A percentile compares a stretch with the other conserved stretches of the same genome.
Conservation (phyloP, 441 rosid species). For the Erysimum pusillum region DNA sequence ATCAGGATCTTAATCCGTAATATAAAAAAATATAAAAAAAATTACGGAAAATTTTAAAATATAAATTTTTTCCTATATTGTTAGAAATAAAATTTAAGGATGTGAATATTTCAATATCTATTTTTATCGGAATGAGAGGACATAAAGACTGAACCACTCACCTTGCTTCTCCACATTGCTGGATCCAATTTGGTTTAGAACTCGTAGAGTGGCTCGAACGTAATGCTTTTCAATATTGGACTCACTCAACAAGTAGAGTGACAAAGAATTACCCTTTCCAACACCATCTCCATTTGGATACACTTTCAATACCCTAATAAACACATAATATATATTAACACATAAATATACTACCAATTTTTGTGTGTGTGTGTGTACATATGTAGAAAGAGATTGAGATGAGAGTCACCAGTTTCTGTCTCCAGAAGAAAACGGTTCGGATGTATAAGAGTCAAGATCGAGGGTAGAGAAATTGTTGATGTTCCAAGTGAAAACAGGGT, state of each 20-base stretch:
- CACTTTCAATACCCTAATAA: slow-evolving; percentile 30
- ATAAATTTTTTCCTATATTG: too few relatives aligned
- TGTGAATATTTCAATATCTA: too few relatives aligned
- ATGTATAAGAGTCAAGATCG: neutral
- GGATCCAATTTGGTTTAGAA: slow-evolving; percentile 19
- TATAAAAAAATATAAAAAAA: too few relatives aligned
- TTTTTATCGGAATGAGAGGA: neutral
- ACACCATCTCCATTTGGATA: slow-evolving; percentile 36
- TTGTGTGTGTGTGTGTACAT: neutral
- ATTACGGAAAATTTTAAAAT: too few relatives aligned
- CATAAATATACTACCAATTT: neutral
- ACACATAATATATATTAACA: neutral
- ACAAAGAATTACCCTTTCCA: slow-evolving; percentile 26
- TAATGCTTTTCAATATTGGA: slow-evolving; percentile 17
- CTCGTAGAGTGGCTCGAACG: slow-evolving; percentile 28
- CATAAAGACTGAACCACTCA: neutral
- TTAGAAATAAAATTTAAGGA: too few relatives aligned
- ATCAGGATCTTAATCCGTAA: too few relatives aligned
- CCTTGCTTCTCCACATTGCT: slow-evolving; percentile 27
- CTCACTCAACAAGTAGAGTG: slow-evolving; percentile 35
- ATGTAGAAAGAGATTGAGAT: neutral
- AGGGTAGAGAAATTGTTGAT: slow-evolving; percentile 18
- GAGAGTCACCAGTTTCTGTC: slow-evolving; percentile 35
- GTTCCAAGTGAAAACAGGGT: slow-evolving; percentile 12
- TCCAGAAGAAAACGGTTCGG: slow-evolving; percentile 16